Evolutionary conservation across 495 filamentous ascomycete genomes (phyloP), one percentile per base, ranked within the genome.

Genomic region (Penicillium herquei): DNA sequence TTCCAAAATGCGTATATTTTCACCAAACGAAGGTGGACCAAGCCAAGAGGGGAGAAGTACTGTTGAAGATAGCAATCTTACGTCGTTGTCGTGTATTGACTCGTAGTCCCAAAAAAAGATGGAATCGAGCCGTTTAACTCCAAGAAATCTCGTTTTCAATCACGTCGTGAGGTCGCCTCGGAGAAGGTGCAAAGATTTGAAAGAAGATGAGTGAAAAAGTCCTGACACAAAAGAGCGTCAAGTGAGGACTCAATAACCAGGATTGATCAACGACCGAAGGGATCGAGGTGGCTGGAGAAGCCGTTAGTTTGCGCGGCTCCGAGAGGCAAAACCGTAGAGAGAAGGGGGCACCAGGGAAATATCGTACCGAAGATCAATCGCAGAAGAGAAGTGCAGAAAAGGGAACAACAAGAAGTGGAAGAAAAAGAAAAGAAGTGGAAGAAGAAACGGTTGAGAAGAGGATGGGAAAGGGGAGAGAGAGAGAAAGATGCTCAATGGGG

Each of bases 271-370:
- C 39, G 49, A 34, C 67, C 63, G 75, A 81, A 80, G 80, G 76
- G 76, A 77, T 74, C 70, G 77, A 81, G 78, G 81, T 82, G 80
- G 74, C 81, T 78, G 78, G 79, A 73, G 51, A 37, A 67, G 64
- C 49, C 7, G 54, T 68, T 66, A 66, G 73, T 70, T 68, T 71
- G 72, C 67, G 71, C 70, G 68, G 62, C 63, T 70, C 65, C 63
- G 64, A 66, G 53, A 59, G 58, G 47, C 21, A 31, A 63, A 59
- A 51, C 21, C 21, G 39, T 51, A 51, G 45, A 57, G 12, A 42
- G 50, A 48, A 52, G 41, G 32, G 35, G 40, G 48, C 14, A 33
- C 21, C 21, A 26, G 21, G 21, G 21, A 35, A 30, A 16, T 7
- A 31, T 32, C 44, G 4, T 32, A 46, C 34, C 56, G 56, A 60